A percentile compares a stretch with the other conserved stretches of the same genome.
Conservation (phyloP, 2,329 filamentous ascomycete genomes). For the Colletotrichum caudatum region DNA sequence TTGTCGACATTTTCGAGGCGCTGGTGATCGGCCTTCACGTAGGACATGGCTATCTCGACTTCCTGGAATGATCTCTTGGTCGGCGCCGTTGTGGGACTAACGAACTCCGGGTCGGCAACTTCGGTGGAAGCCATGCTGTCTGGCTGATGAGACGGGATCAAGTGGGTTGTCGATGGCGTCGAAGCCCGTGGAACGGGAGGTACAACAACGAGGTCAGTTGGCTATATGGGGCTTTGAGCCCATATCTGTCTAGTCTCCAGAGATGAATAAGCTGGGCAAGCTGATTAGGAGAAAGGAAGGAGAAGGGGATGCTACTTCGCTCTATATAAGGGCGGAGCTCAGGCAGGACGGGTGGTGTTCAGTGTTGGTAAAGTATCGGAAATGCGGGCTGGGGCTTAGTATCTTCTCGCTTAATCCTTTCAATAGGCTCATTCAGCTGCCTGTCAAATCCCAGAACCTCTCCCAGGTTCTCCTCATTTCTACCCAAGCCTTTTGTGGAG, state of each 20-base stretch:
- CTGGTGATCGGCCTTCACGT: conserved; percentile 39
- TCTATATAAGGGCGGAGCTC: conserved; percentile 26
- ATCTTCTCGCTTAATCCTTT: conserved; percentile 13
- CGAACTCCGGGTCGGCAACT: conserved; percentile 46
- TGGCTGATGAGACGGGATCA: conserved; percentile 43
- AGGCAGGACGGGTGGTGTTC: background rate
- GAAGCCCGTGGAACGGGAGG: background rate
- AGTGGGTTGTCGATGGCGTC: background rate
- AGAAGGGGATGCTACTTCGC: conserved; percentile 3
- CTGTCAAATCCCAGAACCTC: conserved; percentile 24
- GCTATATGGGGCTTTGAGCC: background rate
- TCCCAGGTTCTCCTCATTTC: conserved; percentile 24
- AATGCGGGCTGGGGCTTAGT: background rate
- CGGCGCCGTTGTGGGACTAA: conserved; percentile 43
- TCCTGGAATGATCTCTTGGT: conserved; percentile 47
- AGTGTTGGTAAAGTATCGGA: background rate
- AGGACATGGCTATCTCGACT: conserved; percentile 44
- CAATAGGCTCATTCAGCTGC: background rate
- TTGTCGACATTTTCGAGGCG: conserved; percentile 64
- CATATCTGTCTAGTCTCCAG: conserved; percentile 1
- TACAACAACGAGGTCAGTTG: conserved; percentile 4
- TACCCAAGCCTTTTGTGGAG: conserved; percentile 27
- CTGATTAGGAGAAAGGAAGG: background rate
- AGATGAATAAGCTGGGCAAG: conserved; percentile 23
- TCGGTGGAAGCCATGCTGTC: conserved; percentile 41